Evolutionary conservation across 768 basidiomycete genomes (phyloP), one percentile per base, ranked within the genome.

Genomic region (Chiua virens): DNA sequence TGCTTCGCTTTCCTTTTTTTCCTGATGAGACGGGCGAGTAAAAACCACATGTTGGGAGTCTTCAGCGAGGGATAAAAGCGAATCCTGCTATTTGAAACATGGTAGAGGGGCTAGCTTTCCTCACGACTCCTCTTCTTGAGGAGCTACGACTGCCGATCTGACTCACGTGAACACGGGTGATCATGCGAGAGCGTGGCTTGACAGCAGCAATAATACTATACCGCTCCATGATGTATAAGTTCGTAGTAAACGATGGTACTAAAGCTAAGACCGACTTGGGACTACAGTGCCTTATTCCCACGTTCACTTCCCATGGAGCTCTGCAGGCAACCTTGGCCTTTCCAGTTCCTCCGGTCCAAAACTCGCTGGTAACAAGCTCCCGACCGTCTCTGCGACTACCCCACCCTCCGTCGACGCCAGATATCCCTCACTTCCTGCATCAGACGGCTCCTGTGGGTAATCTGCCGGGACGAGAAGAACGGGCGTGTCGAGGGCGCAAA

Each of bases 271-370:
- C 27, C 27, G 8, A 8, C n/a, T n/a, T 8, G 27, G 8, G 8
- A 27, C 9, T 27, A 27, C 25, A 25, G 25, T 25, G n/a, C 8
- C 20, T 2, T 17, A 47, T 17, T 9, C 34, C 7, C 17, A n/a
- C 18, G n/a, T 10, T 53, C 40, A 47, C 15, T 22, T 28, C 18
- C 20, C 20, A 28, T 27, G 4, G 25, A n/a, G 3, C n/a, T 15
- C 27, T 3, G 35, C 21, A 27, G 61, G 61, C 5, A 51, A 5
- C 40, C 59, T 67, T 13, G 82, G 81, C 27, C 76, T 61, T 41
- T 85, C 81, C 60, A 92, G 63, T n/a, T 92, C 76, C 61, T 86
- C 92, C 1, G 93, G 93, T 0, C 93, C 93, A 70, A 96, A 96
- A 61, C 90, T 90, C 71, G 87, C 75, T 0, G 93, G 93, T 44